These are phyloP conservation scores for Eucalyptus victrix DNA, from an alignment of 345 rosid genomes.

Conservation along the genomic window DNA sequence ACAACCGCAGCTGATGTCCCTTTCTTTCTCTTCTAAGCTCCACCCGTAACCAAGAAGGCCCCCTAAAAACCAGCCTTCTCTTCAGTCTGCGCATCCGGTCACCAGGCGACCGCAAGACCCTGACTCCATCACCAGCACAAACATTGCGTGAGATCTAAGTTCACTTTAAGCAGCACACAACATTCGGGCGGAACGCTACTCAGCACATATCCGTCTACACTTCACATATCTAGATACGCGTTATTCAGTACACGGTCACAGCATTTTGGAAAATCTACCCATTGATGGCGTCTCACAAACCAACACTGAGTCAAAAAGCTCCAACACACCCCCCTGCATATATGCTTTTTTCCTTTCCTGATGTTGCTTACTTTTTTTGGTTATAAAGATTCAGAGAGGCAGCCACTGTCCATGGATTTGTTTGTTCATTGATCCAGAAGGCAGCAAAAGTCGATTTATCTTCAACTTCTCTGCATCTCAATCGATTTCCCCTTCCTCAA, in stretches of 20 bases:
- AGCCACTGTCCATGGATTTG: background rate
- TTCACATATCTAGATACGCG: background rate
- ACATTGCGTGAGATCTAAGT: background rate
- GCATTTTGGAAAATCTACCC: background rate
- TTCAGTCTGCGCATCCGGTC: background rate
- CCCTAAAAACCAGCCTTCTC: background rate
- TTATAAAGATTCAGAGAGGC: background rate
- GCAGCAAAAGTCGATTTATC: background rate
- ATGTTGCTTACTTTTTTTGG: background rate
- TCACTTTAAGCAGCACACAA: background rate
- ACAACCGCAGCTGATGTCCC: background rate
- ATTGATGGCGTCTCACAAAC: background rate
- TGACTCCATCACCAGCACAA: background rate
- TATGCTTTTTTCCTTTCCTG: background rate
- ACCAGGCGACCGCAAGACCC: background rate
- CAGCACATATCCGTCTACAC: background rate
- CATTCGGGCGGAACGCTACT: background rate
- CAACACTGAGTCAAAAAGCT: background rate
- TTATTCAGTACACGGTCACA: background rate
- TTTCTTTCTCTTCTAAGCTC: background rate
- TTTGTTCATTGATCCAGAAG: background rate
- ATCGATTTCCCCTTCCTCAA: conserved; percentile 88
- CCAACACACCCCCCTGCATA: background rate
- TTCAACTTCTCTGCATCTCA: background rate
- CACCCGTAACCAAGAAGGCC: background rate